phyloP scores from a whole-genome alignment of 2,329 filamentous ascomycete genomes.

The Rhinocladiella mackenziei region DNA sequence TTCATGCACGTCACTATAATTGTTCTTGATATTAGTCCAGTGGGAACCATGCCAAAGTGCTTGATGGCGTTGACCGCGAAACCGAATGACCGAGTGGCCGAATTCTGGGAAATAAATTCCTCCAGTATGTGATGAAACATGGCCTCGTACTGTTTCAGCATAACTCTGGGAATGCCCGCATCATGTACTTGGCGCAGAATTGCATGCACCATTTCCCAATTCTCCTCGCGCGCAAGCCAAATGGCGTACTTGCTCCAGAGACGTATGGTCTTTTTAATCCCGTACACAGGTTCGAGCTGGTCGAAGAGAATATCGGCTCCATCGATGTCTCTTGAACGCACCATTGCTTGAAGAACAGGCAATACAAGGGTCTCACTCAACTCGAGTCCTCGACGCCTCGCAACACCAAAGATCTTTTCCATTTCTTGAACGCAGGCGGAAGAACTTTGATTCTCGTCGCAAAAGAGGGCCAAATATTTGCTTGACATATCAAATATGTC shows the following conservation, averaged over 20 bases:
- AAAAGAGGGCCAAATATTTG: slow-evolving; percentile 32
- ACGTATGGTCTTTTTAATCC: slow-evolving; percentile 33
- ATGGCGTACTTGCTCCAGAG: slow-evolving; percentile 39
- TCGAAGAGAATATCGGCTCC: slow-evolving; percentile 35
- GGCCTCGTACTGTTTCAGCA: slow-evolving; percentile 13
- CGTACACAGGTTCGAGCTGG: slow-evolving; percentile 35
- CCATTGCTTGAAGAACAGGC: slow-evolving; percentile 40
- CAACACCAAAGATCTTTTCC: slow-evolving; percentile 27
- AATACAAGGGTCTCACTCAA: slow-evolving; percentile 41
- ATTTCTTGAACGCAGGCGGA: slow-evolving; percentile 31
- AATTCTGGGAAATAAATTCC: slow-evolving; percentile 8
- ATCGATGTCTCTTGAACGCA: slow-evolving; percentile 36
- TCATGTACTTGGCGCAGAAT: slow-evolving; percentile 39
- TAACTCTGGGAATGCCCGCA: slow-evolving; percentile 32
- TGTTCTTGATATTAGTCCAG: slow-evolving; percentile 14
- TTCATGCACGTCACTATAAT: slow-evolving; percentile 20
- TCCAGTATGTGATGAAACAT: slow-evolving; percentile 20
- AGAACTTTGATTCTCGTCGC: slow-evolving; percentile 36
- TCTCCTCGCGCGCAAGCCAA: slow-evolving; percentile 36
- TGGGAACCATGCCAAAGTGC: slow-evolving; percentile 21
- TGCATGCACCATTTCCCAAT: slow-evolving; percentile 41
- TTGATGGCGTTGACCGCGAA: slow-evolving; percentile 21
- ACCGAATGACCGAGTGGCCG: slow-evolving; percentile 11
- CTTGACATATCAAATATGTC: not conserved
- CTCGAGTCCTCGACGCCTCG: slow-evolving; percentile 4